Percentiles rank a stretch among this genome's conserved stretches.
These are phyloP conservation scores for Apiosordaria backusii DNA, from an alignment of 495 filamentous ascomycete species.

Conservation along the genomic window DNA sequence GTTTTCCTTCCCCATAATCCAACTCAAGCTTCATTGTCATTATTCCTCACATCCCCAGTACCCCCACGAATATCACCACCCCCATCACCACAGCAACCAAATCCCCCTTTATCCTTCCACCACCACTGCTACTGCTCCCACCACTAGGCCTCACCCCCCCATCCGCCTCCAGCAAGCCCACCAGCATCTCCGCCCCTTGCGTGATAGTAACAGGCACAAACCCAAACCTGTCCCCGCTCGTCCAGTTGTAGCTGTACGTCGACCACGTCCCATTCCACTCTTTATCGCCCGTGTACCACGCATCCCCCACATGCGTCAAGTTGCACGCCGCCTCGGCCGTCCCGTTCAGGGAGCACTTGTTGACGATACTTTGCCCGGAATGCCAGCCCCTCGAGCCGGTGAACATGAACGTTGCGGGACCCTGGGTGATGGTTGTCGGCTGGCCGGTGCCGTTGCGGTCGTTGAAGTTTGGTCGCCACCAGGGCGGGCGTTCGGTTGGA, in stretches of 20 bases:
- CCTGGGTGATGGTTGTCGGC: conserved; percentile 30
- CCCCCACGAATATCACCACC: background rate
- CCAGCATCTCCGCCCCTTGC: conserved; percentile 22
- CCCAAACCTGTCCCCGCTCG: conserved; percentile 27
- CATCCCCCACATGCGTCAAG: conserved; percentile 25
- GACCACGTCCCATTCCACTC: conserved; percentile 27
- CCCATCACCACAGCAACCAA: background rate
- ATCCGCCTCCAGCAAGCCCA: background rate
- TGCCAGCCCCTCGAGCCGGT: conserved; percentile 19
- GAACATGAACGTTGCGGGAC: conserved; percentile 27
- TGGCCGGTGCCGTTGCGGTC: conserved; percentile 19
- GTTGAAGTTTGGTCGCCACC: background rate
- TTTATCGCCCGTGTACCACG: conserved; percentile 24
- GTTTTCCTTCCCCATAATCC: too few species aligned
- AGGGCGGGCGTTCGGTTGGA: background rate
- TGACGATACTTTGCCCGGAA: conserved; percentile 16
- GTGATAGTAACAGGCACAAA: conserved; percentile 31
- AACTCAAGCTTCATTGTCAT: too few species aligned
- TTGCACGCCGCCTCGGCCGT: conserved; percentile 23
- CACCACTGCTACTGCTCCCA: background rate
- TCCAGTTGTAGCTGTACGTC: conserved; percentile 31
- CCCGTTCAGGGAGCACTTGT: conserved; percentile 25
- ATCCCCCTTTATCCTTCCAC: background rate
- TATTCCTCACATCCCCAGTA: background rate
- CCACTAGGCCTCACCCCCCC: background rate